Base-by-base conservation (phyloP, 192 early-diverging fungal species). In the Backusella macrospora region DNA sequence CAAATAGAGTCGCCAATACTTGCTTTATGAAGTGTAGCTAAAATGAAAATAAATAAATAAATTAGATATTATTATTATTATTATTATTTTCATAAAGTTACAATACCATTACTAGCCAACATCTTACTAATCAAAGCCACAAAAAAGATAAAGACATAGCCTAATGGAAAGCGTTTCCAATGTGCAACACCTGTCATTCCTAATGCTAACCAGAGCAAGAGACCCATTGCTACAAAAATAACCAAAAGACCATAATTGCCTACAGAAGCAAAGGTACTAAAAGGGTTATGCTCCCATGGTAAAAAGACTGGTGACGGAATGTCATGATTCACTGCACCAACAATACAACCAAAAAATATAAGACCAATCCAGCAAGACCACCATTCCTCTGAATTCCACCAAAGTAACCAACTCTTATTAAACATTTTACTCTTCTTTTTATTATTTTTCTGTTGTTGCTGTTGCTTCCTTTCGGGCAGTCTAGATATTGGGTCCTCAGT, bases 331-430 rank as follows among this genome's bases (percentile, higher is more conserved):
- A 87, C 86, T 16, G 80, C 79, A 18, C 71, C 65, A 13, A 74
- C 69, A 43, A 87, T 76, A 40, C 80, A 55, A 13, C 78, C 84
- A 68, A 87, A 84, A 62, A 87, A 80, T 23, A 85, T 72, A 21
- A 87, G 73, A 16, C 86, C 86, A 26, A 87, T 84, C 86, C 86
- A 87, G 65, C 83, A 85, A 10, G 86, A 73, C 86, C 83, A 85
- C 86, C 86, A 87, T 59, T 87, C 86, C 64, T 85, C 84, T 14
- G 78, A 72, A 65, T 87, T 87, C 86, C 86, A 87, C 71, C 86
- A 84, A 37, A 85, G 68, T 10, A 83, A 71, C 80, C 80, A 86
- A 37, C 76, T 62, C 43, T 81, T 75, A 16, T 68, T 23, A 26
- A 59, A 59, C 52, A 59, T 12, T 12, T 59, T 59, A 23, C 52